These are phyloP conservation scores for Eutypa lata DNA, from an alignment of 2,329 filamentous ascomycete species.

Conservation along the genomic window DNA sequence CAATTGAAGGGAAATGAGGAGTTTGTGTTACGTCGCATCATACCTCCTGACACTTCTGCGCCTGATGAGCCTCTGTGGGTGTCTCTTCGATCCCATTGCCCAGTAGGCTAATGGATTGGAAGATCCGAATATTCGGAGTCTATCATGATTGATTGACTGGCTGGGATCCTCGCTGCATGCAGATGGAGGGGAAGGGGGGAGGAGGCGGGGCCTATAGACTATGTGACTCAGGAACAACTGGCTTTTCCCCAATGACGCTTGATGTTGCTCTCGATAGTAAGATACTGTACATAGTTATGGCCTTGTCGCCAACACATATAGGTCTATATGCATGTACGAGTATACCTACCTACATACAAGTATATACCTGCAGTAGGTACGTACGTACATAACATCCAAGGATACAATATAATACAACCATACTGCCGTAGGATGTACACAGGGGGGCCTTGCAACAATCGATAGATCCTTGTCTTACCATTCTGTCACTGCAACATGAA, in stretches of 20 bases:
- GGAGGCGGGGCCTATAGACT: slow-evolving; percentile 3
- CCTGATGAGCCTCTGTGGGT: not conserved
- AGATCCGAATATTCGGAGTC: not conserved
- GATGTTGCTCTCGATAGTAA: slow-evolving; percentile 5
- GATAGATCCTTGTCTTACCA: not conserved
- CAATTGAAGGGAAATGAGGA: not conserved
- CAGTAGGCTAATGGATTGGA: not conserved
- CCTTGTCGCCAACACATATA: not conserved
- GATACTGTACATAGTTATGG: not conserved
- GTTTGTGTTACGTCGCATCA: not conserved
- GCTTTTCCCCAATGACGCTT: slow-evolving; percentile 12
- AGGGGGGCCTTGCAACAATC: too few species aligned
- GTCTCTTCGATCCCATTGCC: not conserved
- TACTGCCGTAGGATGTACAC: not conserved
- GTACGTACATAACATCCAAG: too few species aligned
- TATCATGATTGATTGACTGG: not conserved
- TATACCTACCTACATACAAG: too few species aligned
- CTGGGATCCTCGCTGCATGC: slow-evolving; percentile 1
- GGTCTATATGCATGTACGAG: too few species aligned
- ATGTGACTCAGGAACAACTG: slow-evolving; percentile 14
- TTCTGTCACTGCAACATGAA: too few species aligned
- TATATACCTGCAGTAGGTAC: too few species aligned
- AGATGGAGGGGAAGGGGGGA: not conserved
- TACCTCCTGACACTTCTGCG: not conserved
- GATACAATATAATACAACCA: too few species aligned